Evolutionary conservation across 2,329 filamentous ascomycete species (phyloP), one percentile per base, ranked within the genome.

Genomic region (Phialocephala subalpina): DNA sequence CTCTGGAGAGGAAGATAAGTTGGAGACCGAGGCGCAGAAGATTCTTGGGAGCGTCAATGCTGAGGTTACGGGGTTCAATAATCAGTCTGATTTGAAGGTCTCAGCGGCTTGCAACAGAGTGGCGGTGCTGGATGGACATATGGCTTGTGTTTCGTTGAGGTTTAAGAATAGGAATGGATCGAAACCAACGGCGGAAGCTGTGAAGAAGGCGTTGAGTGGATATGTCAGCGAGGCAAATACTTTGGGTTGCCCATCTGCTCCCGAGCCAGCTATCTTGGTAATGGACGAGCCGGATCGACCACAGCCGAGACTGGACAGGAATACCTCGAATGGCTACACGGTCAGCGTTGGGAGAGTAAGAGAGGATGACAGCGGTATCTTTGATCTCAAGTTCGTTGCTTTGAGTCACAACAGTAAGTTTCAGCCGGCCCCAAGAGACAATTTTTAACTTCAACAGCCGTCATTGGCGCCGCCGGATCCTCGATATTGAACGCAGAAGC

Each of bases 401-500:
- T 82, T 98, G 73, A 97, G 93, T 77, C 96, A 98, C 76, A 92
- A 92, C 76, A 92, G 72, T 74, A 69, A 70, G 73, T 66, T 25
- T 63, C 20, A 22, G 45, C 20, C 45, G 2, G 2, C 11, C 20
- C 27, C 33, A 42, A 25, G 16, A 42, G 68, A 53, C 62, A 66
- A 55, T 64, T 61, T 60, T 74, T 78, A 61, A 74, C 63, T 12
- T n/a, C 52, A 33, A 16, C 65, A 88, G 90, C 95, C 68, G 92
- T 99, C 63, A 95, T 99, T 77, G 95, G 95, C 71, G 96, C 96
- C 36, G 94, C 95, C n/a, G 96, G 96, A 12, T 97, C 93, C 1
- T 97, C 93, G 36, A 97, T 98, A 80, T 80, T 98, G 73, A 98
- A 98, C 58, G 64, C 65, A 12, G 68, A 70, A 52, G 66, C 66